These are phyloP conservation scores for Pholiota adiposa DNA, from an alignment of 1,284 basidiomycete species.

Conservation along the genomic window DNA sequence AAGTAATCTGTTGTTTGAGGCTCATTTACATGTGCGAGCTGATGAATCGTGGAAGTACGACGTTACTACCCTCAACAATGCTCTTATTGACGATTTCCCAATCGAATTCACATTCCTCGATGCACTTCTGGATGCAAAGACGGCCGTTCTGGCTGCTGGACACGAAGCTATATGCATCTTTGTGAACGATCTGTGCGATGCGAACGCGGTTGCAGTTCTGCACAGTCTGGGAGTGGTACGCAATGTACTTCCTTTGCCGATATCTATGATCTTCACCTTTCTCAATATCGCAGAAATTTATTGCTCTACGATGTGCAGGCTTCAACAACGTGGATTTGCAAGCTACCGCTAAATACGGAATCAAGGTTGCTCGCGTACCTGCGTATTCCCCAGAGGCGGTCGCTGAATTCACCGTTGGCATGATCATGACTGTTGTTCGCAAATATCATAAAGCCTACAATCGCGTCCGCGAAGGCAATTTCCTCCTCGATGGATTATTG, in stretches of 20 bases:
- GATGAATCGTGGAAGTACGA: conserved; percentile 34
- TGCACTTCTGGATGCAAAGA: conserved; percentile 36
- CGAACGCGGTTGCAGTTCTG: conserved; percentile 34
- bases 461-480: conserved; percentile 46
- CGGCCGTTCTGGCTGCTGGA: conserved; percentile 35
- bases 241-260: background rate
- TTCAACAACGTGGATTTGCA: conserved; percentile 43
- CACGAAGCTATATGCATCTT: conserved; percentile 43
- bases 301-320: conserved; percentile 42
- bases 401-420: conserved; percentile 47
- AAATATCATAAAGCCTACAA: conserved; percentile 47
- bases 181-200: conserved; percentile 43
- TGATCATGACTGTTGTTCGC: conserved; percentile 44
- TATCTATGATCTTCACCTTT: background rate
- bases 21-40: background rate
- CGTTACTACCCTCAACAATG: conserved; percentile 31
- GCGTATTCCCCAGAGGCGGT: conserved; percentile 45
- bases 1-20: conserved; percentile 1
- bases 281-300: conserved; percentile 35
- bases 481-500: conserved; percentile 43
- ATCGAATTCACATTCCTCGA: conserved; percentile 40
- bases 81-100: conserved; percentile 26
- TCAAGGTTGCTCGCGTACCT: conserved; percentile 41
- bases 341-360: conserved; percentile 30
- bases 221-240: conserved; percentile 37